Evolutionary conservation across 2,329 filamentous ascomycete species (phyloP).

Genomic region (Rhynchosporium secalis): DNA sequence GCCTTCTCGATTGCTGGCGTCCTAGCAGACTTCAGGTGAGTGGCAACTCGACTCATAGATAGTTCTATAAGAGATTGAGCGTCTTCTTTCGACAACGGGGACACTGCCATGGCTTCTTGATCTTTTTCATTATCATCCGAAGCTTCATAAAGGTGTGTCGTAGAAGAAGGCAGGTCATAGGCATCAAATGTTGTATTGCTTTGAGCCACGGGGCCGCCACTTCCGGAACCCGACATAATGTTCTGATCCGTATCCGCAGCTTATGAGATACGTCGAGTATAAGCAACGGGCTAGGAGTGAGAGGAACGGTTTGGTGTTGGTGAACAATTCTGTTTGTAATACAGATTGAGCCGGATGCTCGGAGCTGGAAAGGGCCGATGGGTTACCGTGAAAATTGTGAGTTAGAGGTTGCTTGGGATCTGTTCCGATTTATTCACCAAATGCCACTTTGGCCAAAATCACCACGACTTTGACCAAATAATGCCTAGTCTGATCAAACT

Average conservation of each 20-base stretch:
- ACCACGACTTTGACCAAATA: no score
- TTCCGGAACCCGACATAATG: conserved; percentile 14
- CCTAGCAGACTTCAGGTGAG: conserved; percentile 53
- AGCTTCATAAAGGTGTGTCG: conserved; percentile 16
- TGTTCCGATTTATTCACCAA: no score
- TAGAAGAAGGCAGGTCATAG: conserved; percentile 10
- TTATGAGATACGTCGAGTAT: neutral
- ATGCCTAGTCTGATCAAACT: no score
- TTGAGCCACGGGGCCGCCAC: neutral
- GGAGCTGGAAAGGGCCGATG: no score
- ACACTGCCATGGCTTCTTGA: conserved; percentile 28
- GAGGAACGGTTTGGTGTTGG: no score
- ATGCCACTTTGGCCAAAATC: no score
- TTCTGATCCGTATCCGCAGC: neutral
- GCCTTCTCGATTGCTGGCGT: conserved; percentile 60
- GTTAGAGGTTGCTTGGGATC: no score
- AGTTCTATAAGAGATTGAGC: conserved; percentile 61
- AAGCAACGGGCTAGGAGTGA: no score
- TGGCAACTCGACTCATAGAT: conserved; percentile 57
- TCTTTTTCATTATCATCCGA: conserved; percentile 28
- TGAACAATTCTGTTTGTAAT: no score
- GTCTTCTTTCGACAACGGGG: conserved; percentile 47
- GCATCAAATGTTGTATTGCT: conserved; percentile 12
- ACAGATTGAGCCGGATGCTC: no score
- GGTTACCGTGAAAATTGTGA: no score